phyloP scores from a whole-genome alignment of 1,139 yeast genomes.

The Lodderomyces elongisporus region DNA sequence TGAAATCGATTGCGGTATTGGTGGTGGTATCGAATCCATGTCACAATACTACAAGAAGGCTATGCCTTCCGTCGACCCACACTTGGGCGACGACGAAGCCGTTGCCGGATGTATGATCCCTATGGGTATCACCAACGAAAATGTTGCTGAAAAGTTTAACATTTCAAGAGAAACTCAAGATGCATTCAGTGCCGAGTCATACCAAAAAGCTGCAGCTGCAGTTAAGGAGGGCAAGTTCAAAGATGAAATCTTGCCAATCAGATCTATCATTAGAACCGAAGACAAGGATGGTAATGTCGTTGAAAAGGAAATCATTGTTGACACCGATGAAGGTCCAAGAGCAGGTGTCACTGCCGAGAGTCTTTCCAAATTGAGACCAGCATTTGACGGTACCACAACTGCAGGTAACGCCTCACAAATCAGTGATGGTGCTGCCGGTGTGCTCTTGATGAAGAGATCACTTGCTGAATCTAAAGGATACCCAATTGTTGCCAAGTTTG shows the following conservation, averaged over 20 bases:
- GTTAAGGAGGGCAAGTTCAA: conserved; percentile 66
- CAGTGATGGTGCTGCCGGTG: conserved; percentile 40
- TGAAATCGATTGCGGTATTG: conserved; percentile 87
- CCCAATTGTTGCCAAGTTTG: conserved; percentile 33
- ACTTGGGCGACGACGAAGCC: conserved; percentile 24
- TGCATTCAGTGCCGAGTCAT: conserved; percentile 81
- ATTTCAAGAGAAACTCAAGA: conserved; percentile 76
- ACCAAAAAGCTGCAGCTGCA: conserved; percentile 75
- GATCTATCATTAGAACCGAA: conserved; percentile 46
- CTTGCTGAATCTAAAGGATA: conserved; percentile 30
- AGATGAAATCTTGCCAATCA: conserved; percentile 82
- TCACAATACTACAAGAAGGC: conserved; percentile 73
- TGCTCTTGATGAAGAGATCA: conserved; percentile 30
- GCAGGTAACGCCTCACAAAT: conserved; percentile 42
- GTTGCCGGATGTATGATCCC: conserved; percentile 41
- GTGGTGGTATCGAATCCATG: conserved; percentile 93
- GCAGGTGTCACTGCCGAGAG: conserved; percentile 24
- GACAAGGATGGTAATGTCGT: conserved; percentile 39
- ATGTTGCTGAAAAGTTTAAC: conserved; percentile 44
- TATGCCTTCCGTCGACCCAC: conserved; percentile 57
- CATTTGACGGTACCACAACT: conserved; percentile 34
- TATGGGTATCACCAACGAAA: conserved; percentile 71
- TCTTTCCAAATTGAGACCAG: conserved; percentile 28
- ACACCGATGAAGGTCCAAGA: conserved; percentile 31
- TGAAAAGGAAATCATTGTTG: conserved; percentile 13